Percentiles rank a stretch among this genome's conserved stretches.
These are phyloP conservation scores for Amyloporia xantha DNA, from an alignment of 768 basidiomycete genomes.

Conservation along the genomic window DNA sequence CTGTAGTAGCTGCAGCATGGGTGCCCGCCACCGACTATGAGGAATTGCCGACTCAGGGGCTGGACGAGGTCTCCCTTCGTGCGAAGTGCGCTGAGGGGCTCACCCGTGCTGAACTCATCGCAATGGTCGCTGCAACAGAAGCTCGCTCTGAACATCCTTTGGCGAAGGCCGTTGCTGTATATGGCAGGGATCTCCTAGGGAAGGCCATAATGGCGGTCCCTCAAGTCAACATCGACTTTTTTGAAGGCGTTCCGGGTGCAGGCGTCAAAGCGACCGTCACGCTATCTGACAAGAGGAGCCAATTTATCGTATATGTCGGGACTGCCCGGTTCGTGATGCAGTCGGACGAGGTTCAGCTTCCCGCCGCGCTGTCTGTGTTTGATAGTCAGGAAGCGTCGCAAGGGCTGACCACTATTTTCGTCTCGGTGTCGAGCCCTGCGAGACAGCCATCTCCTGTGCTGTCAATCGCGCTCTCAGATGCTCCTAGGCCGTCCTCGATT, in stretches of 20 bases:
- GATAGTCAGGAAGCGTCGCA: conserved; percentile 60
- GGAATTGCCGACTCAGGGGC: conserved; percentile 17
- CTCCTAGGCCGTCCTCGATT: conserved; percentile 77
- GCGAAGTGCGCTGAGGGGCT: conserved; percentile 52
- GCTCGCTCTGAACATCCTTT: conserved; percentile 94
- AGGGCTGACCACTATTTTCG: conserved; percentile 85
- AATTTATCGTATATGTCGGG: conserved; percentile 63
- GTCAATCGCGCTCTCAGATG: conserved; percentile 81
- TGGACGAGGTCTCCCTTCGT: conserved; percentile 15
- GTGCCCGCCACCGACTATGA: conserved; percentile 34
- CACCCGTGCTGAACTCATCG: conserved; percentile 58
- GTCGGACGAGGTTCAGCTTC: conserved; percentile 45
- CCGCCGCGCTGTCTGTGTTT: conserved; percentile 55
- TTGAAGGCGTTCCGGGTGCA: conserved; percentile 85
- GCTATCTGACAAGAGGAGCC: conserved; percentile 38
- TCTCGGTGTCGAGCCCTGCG: conserved; percentile 48
- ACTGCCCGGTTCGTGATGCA: conserved; percentile 65
- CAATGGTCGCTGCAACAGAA: conserved; percentile 83
- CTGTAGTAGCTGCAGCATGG: conserved; percentile 75
- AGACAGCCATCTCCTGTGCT: conserved; percentile 53
- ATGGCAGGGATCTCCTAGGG: conserved; percentile 62
- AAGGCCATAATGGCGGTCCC: conserved; percentile 35
- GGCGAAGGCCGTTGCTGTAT: conserved; percentile 84
- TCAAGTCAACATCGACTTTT: conserved; percentile 54
- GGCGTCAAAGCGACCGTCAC: conserved; percentile 73